These are phyloP conservation scores for Phytophthora vignae DNA, from an alignment of 352 stramenopile species.

Conservation along the genomic window DNA sequence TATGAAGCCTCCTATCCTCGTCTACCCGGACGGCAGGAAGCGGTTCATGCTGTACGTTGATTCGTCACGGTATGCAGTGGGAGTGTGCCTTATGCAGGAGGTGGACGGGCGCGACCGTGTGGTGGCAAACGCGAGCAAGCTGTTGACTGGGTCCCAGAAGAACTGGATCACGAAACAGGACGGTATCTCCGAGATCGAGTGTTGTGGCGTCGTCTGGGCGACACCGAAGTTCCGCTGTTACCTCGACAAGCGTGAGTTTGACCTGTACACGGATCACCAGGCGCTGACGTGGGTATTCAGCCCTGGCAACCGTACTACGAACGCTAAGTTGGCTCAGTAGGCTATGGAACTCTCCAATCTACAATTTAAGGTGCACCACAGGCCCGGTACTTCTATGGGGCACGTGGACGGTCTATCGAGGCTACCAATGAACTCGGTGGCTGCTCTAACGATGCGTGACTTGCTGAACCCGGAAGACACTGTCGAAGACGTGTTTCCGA, in stretches of 20 bases:
- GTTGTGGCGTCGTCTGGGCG: background rate
- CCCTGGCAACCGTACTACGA: background rate
- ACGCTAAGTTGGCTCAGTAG: conserved; percentile 12
- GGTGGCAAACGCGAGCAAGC: too few species aligned
- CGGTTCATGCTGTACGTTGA: conserved; percentile 11
- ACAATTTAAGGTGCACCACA: conserved; percentile 11
- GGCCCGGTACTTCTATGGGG: background rate
- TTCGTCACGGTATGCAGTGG: background rate
- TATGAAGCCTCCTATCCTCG: conserved; percentile 6
- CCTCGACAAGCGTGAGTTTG: too few species aligned
- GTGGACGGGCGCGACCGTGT: too few species aligned
- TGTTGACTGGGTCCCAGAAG: background rate
- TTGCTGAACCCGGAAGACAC: background rate
- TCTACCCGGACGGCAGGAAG: conserved; percentile 1
- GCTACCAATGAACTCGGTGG: background rate
- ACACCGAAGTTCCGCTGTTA: conserved; percentile 6
- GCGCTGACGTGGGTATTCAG: too few species aligned
- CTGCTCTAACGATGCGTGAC: background rate
- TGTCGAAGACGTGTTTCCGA: too few species aligned
- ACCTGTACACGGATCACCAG: too few species aligned
- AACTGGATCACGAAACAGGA: background rate
- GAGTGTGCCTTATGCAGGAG: too few species aligned
- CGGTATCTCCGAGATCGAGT: conserved; percentile 4
- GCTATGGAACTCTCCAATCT: conserved; percentile 10
- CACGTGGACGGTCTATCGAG: conserved; percentile 13